Conservation (phyloP, 2,329 filamentous ascomycete genomes). For the Corinectria fuckeliana region DNA sequence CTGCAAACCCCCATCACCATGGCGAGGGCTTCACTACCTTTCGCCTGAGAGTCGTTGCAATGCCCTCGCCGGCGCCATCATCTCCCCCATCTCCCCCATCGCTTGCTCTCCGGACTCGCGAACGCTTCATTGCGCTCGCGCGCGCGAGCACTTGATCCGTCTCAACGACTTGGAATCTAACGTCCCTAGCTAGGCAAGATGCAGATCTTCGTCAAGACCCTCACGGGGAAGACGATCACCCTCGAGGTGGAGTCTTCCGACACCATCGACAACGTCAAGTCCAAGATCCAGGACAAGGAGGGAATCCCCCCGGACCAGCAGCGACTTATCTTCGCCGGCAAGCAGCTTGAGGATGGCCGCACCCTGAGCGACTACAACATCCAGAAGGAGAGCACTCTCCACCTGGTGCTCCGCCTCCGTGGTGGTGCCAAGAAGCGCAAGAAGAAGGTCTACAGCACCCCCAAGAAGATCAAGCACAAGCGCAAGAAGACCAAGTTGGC, state of each 20-base stretch:
- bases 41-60: conserved; percentile 43
- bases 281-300: conserved; percentile 99
- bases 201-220: conserved; percentile 82
- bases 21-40: conserved; percentile 41
- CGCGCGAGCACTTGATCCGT: conserved; percentile 4
- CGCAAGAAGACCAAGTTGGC: conserved; percentile 99
- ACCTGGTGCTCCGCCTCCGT: conserved; percentile 96
- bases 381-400: conserved; percentile 99
- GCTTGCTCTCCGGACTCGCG: conserved; percentile 19
- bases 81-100: background rate
- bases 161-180: conserved; percentile 45
- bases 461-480: conserved; percentile 99
- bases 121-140: conserved; percentile 13
- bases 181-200: conserved; percentile 65
- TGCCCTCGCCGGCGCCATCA: conserved; percentile 11
- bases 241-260: conserved; percentile 99
- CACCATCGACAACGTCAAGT: conserved; percentile 99
- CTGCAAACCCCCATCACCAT: conserved; percentile 43
- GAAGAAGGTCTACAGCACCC: conserved; percentile 99
- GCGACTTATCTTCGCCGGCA: conserved; percentile 99
- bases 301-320: conserved; percentile 99
- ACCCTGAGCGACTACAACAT: conserved; percentile 99
- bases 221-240: conserved; percentile 99
- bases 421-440: conserved; percentile 99
- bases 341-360: conserved; percentile 99